Base-by-base conservation (phyloP, 2,329 filamentous ascomycete species). In the Chaetomium globosum region DNA sequence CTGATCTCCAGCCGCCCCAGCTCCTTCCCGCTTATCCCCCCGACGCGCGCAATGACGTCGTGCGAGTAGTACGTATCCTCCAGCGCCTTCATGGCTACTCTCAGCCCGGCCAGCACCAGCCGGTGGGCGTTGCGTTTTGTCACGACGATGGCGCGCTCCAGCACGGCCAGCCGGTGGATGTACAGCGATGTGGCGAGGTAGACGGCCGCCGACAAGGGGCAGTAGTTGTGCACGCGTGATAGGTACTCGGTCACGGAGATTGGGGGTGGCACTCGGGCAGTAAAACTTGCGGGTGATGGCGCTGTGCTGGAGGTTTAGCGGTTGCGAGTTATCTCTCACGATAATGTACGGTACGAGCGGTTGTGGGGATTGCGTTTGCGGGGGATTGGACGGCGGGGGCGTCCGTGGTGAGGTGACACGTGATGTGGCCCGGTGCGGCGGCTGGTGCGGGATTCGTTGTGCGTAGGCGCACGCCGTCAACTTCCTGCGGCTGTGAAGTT, bases 281-380 rank as follows among this genome's bases (percentile, higher is more conserved):
- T 95, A 96, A 78, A 99, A 99, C 73, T 95, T 95, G 71, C 93
- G 88, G 21, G 92, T 92, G 69, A 98, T 92, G 69, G 92, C 90
- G 68, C 88, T 88, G 74, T 95, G 90, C 75, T 97, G 93, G 39
- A 92, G 79, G 66, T 89, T 87, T 64, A 92, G 81, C 26, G 89
- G 88, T 71, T 92, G 88, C 33, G 87, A 88, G 75, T 91, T 86
- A 54, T 86, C 85, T n/a, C 88, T 86, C 63, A 89, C 83, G 54
- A 89, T 79, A 60, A 88, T 80, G 72, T 87, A 86, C 19, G 86
- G 85, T 66, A 82, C 77, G 23, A 77, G 76, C 19, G 71, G 68
- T 19, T 73, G 36, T 7, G 65, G 67, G n/a, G 52, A 28, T 5
- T 23, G 51, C 66, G 70, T 61, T 71, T 65, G n/a, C 69, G 70